Evolutionary conservation across 768 basidiomycete genomes (phyloP), one percentile per base, ranked within the genome.

Genomic region (Candolleomyces aberdarensis): DNA sequence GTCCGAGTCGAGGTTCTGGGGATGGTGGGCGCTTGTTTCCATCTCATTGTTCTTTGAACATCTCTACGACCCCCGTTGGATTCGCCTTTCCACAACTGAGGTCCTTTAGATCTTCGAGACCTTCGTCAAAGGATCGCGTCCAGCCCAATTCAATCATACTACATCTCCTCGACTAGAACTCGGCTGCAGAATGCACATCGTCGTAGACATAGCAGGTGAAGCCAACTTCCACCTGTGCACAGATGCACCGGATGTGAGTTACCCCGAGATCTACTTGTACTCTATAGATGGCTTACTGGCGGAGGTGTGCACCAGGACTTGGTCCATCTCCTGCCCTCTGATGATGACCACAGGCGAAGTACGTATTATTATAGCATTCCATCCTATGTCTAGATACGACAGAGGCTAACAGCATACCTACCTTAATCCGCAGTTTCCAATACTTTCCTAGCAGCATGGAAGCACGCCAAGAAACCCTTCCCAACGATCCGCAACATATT

Each of bases 401-500:
- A 13, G 11, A 9, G 7, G n/a, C 55, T 43, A 31, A 56, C 40
- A 48, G n/a, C 20, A 2, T n/a, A n/a, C n/a, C n/a, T n/a, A n/a
- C n/a, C n/a, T n/a, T n/a, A 2, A 39, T 10, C 4, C 40, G 15
- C 48, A 72, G 71, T 72, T 39, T 54, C 69, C 2, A 56, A 64
- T 29, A 65, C 64, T 52, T 72, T 71, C 61, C 49, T 55, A 22
- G 64, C 66, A 10, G 69, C 67, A 14, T 72, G 71, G 71, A 65
- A 66, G 14, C 70, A 72, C 57, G 65, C 68, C 3, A 56, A 63
- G 41, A 69, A 70, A 61, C 29, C 62, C 6, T 19, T 49, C 3
- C 71, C 71, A 3, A 65, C 51, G 1, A 63, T 72, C 65, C 59
- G 62, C 55, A 62, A 65, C 52, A 69, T 72, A 32, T 72, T 71